These are phyloP conservation scores for Ophiocordyceps camponoti-leonardi DNA, from an alignment of 2,329 filamentous ascomycete species.

Conservation along the genomic window DNA sequence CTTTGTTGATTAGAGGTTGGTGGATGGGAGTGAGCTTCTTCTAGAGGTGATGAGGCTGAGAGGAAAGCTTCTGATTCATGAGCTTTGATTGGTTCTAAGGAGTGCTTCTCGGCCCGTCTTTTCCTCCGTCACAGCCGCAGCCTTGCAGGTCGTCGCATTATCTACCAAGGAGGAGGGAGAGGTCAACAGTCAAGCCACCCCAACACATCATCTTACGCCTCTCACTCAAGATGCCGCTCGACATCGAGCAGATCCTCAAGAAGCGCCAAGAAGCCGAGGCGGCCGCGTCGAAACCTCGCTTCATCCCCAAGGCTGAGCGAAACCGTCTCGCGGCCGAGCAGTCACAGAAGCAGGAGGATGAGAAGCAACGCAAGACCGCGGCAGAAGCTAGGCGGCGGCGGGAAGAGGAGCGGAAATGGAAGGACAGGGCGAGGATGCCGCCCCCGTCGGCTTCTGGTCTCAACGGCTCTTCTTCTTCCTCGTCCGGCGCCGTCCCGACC, in stretches of 20 bases:
- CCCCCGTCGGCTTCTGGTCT: slow-evolving; percentile 6
- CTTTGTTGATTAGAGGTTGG: too few species aligned
- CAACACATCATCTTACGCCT: background rate
- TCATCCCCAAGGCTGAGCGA: slow-evolving; percentile 67
- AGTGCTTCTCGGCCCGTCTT: background rate
- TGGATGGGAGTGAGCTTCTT: too few species aligned
- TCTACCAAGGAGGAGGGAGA: background rate
- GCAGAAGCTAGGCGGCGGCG: slow-evolving; percentile 52
- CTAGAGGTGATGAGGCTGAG: too few species aligned
- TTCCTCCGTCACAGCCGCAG: too few species aligned
- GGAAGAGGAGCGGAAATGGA: slow-evolving; percentile 38
- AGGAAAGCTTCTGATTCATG: too few species aligned
- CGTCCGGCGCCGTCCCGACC: slow-evolving; percentile 36
- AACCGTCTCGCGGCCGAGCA: slow-evolving; percentile 69
- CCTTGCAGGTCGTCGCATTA: background rate
- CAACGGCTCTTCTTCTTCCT: slow-evolving; percentile 8
- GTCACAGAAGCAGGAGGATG: slow-evolving; percentile 49
- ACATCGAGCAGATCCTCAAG: slow-evolving; percentile 69
- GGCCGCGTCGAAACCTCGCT: slow-evolving; percentile 73
- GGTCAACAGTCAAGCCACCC: background rate
- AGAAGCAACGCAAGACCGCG: slow-evolving; percentile 29
- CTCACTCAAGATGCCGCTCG: slow-evolving; percentile 30
- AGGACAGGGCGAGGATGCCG: slow-evolving; percentile 10
- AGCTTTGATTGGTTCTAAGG: background rate
- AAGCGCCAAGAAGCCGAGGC: slow-evolving; percentile 78